Evolutionary conservation across 2,329 filamentous ascomycete genomes (phyloP).

Genomic region (Meredithiella fracta): DNA sequence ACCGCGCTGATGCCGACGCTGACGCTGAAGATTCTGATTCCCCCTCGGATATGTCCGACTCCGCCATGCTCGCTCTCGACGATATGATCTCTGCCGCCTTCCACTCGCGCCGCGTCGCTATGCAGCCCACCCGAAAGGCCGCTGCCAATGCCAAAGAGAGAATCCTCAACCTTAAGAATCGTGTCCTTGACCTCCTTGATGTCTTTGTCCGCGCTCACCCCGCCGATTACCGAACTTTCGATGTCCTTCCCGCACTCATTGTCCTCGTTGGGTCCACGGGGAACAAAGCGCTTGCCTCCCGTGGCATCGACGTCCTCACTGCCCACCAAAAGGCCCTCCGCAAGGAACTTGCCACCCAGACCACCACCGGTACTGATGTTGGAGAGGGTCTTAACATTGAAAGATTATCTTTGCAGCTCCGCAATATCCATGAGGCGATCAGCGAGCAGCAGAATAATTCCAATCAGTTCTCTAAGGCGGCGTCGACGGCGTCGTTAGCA

Average conservation of each 20-base stretch:
- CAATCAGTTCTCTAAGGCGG: constrained; percentile 56
- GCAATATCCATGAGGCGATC: constrained; percentile 52
- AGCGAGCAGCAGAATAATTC: constrained; percentile 42
- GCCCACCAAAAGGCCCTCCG: constrained; percentile 52
- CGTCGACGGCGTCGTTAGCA: constrained; percentile 55
- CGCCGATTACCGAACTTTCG: constrained; percentile 47
- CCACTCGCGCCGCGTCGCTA: constrained; percentile 50
- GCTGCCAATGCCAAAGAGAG: constrained; percentile 76
- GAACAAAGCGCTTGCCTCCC: constrained; percentile 58
- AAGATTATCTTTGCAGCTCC: constrained; percentile 28
- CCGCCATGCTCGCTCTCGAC: constrained; percentile 85
- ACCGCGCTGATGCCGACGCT: constrained; percentile 42
- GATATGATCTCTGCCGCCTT: constrained; percentile 72
- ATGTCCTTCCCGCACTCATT: constrained; percentile 61
- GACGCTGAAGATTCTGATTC: constrained; percentile 37
- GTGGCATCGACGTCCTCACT: constrained; percentile 55
- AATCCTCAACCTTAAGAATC: constrained; percentile 87
- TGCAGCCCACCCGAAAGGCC: constrained; percentile 58
- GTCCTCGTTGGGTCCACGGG: constrained; percentile 58
- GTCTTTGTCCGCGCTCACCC: constrained; percentile 73
- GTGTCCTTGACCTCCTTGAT: constrained; percentile 72
- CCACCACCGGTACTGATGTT: constrained; percentile 26
- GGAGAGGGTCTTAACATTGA: constrained; percentile 11
- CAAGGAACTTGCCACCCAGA: constrained; percentile 31
- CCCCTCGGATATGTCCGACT: constrained; percentile 81